Conservation (phyloP, 2,329 filamentous ascomycete genomes). For the Pyricularia sp. region DNA sequence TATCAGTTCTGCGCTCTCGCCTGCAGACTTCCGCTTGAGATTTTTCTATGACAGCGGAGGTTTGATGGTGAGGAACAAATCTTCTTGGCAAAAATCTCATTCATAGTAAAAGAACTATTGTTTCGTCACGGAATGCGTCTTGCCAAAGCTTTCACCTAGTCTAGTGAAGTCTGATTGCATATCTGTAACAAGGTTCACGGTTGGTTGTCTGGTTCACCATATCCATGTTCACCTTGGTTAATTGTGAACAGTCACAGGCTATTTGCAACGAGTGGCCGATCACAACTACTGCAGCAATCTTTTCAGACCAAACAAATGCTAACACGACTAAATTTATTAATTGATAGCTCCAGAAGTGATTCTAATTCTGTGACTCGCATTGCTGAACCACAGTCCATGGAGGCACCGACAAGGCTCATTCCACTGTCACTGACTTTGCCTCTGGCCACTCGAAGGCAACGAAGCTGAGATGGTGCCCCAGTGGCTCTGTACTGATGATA, state of each 20-base stretch:
- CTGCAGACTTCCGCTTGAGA: slow-evolving; percentile 70
- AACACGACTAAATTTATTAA: too few species aligned
- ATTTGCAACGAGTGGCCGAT: neutral
- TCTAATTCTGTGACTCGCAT: neutral
- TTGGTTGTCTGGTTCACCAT: neutral
- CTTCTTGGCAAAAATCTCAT: too few species aligned
- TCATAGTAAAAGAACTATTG: too few species aligned
- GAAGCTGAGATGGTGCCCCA: neutral
- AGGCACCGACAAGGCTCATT: too few species aligned
- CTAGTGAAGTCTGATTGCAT: neutral
- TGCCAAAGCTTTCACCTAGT: neutral
- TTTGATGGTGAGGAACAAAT: slow-evolving; percentile 80
- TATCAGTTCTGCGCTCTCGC: slow-evolving; percentile 51
- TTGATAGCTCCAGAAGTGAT: neutral
- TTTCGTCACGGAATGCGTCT: neutral
- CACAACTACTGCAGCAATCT: neutral
- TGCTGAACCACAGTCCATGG: too few species aligned
- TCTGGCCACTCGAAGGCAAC: neutral
- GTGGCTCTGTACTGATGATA: slow-evolving; percentile 6
- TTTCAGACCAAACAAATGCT: neutral
- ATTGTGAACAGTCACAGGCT: neutral
- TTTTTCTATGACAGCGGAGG: slow-evolving; percentile 56
- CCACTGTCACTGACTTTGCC: too few species aligned
- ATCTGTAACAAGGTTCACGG: neutral
- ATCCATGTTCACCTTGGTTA: neutral